Evolutionary conservation across 495 filamentous ascomycete genomes (phyloP).

Genomic region (Penicillium lagena): DNA sequence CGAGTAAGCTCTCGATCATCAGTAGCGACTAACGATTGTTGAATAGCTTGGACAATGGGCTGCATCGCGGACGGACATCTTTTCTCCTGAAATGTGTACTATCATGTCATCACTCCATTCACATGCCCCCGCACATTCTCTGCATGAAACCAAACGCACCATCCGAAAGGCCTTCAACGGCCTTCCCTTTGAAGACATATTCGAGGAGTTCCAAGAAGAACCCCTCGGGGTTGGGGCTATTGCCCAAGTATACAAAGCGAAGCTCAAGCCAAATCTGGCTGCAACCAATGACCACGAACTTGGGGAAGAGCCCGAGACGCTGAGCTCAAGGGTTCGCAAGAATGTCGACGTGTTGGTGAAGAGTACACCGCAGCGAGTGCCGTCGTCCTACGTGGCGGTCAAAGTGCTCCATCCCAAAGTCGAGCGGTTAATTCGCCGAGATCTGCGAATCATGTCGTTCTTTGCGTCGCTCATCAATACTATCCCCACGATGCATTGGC

Average conservation of each 20-base stretch:
- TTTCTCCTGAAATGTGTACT: constrained; percentile 86
- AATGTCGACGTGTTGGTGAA: constrained; percentile 86
- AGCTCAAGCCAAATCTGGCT: constrained; percentile 74
- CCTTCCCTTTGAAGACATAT: constrained; percentile 79
- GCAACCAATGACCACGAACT: constrained; percentile 51
- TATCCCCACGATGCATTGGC: constrained; percentile 95
- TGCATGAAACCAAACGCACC: constrained; percentile 71
- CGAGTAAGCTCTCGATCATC: neutral
- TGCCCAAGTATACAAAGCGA: constrained; percentile 96
- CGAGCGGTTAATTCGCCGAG: constrained; percentile 79
- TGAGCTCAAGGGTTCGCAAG: constrained; percentile 62
- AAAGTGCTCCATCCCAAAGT: constrained; percentile 94
- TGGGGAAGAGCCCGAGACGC: constrained; percentile 39
- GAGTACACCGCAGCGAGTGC: constrained; percentile 73
- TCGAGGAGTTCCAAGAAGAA: constrained; percentile 89
- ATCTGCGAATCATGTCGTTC: constrained; percentile 89
- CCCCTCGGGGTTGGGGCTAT: constrained; percentile 95
- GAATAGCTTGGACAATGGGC: constrained; percentile 95
- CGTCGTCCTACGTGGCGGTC: constrained; percentile 89
- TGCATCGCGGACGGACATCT: constrained; percentile 93
- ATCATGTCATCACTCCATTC: constrained; percentile 96
- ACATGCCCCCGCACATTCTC: constrained; percentile 83
- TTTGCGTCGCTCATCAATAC: constrained; percentile 80
- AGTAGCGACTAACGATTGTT: neutral
- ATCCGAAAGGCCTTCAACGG: constrained; percentile 77